Evolutionary conservation across 148 eudicot genomes (phyloP).

Genomic region (Camellia lanceoleosa): DNA sequence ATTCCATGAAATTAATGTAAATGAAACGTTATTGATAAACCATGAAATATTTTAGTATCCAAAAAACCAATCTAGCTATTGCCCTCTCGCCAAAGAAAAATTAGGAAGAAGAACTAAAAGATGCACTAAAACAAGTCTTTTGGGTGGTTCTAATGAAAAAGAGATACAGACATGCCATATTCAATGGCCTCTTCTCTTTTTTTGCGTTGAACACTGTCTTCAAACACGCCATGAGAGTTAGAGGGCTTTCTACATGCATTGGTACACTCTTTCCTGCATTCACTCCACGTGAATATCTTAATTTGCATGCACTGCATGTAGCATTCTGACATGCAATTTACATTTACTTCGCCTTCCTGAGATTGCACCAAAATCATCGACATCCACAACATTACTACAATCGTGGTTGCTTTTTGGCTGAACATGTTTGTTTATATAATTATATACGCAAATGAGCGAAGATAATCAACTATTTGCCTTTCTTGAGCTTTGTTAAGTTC

Average conservation of each 20-base stretch:
- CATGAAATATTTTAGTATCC: too few species aligned
- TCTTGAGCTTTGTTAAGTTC: too few species aligned
- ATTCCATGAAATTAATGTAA: too few species aligned
- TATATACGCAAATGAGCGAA: neutral
- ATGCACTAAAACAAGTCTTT: too few species aligned
- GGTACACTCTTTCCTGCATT: conserved; percentile 8
- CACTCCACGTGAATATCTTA: conserved; percentile 5
- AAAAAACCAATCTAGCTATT: too few species aligned
- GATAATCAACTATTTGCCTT: neutral
- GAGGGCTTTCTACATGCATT: conserved; percentile 3
- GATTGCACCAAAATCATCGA: neutral
- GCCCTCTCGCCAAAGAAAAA: too few species aligned
- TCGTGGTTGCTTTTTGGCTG: neutral
- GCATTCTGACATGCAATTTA: conserved; percentile 4
- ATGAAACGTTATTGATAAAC: too few species aligned
- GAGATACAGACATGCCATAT: conserved; percentile 10
- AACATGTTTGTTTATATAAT: neutral
- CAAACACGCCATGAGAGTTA: neutral
- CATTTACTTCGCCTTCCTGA: neutral
- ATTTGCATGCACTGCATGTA: conserved; percentile 11
- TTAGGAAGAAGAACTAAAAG: too few species aligned
- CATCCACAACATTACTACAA: conserved; percentile 3
- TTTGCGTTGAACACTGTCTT: neutral
- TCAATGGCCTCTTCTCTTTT: neutral
- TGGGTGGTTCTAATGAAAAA: neutral